These are phyloP conservation scores for Paramecium primaurelia DNA, from an alignment of 73 alveolate species.

Conservation along the genomic window DNA sequence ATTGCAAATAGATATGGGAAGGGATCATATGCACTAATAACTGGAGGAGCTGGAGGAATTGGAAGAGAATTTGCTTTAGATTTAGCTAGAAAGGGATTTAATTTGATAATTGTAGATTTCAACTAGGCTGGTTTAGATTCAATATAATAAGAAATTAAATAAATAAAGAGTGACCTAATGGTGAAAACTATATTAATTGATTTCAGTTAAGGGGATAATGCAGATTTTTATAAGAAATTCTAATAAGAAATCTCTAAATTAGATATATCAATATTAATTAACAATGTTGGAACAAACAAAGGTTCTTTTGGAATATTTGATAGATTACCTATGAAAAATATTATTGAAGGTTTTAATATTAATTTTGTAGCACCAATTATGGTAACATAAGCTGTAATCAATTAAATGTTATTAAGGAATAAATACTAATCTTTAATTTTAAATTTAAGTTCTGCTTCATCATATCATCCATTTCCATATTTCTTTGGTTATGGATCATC, in stretches of 20 bases:
- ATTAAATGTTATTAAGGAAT: not conserved
- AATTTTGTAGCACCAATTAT: not conserved
- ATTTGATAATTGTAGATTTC: slow-evolving; percentile 65
- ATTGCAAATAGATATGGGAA: slow-evolving; percentile 65
- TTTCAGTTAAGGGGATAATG: not conserved
- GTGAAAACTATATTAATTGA: slow-evolving; percentile 28
- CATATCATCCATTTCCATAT: not conserved
- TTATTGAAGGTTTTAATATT: not conserved
- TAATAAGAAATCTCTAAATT: slow-evolving; percentile 46
- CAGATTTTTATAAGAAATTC: slow-evolving; percentile 27
- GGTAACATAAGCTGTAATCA: not conserved
- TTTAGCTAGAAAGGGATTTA: slow-evolving; percentile 72
- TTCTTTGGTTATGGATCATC: slow-evolving; percentile 4
- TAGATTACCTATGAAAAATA: not conserved
- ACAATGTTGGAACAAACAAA: slow-evolving; percentile 72
- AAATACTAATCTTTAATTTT: not conserved
- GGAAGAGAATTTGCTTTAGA: slow-evolving; percentile 77
- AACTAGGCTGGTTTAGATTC: slow-evolving; percentile 3
- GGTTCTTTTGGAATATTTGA: not conserved
- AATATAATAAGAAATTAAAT: not conserved
- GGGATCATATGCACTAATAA: slow-evolving; percentile 72
- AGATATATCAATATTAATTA: slow-evolving; percentile 78
- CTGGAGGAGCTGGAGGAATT: slow-evolving; percentile 87
- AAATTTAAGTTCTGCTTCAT: not conserved
- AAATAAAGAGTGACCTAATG: not conserved